Percentiles rank a stretch among this genome's conserved stretches.
Evolutionary conservation across 2,329 filamentous ascomycete species (phyloP).

Genomic region (Fonsecaea pugnacius): DNA sequence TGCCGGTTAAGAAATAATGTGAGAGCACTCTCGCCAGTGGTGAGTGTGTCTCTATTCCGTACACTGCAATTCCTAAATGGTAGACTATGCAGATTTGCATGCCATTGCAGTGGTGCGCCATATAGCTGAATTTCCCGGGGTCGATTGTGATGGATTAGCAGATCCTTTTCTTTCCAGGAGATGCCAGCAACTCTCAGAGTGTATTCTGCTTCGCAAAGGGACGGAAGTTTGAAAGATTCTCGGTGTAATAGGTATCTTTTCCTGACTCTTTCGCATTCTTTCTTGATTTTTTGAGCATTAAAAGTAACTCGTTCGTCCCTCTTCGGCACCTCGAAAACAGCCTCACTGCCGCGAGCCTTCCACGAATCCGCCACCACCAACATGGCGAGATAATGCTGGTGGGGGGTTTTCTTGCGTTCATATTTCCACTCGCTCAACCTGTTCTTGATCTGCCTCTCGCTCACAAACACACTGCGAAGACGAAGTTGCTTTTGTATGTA

Average conservation of each 20-base stretch:
- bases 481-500: slow-evolving; percentile 23
- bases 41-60: not conserved
- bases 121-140: not conserved
- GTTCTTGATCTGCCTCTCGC: slow-evolving; percentile 31
- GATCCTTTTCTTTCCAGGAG: slow-evolving; percentile 4
- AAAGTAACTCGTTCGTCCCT: slow-evolving; percentile 15
- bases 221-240: slow-evolving; percentile 5
- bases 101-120: not conserved
- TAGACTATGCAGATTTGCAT: not conserved
- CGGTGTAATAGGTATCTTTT: slow-evolving; percentile 18
- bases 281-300: slow-evolving; percentile 25
- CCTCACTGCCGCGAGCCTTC: slow-evolving; percentile 4
- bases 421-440: slow-evolving; percentile 32
- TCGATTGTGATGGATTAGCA: not conserved
- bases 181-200: slow-evolving; percentile 18
- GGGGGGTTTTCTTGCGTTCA: slow-evolving; percentile 30
- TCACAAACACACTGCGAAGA: slow-evolving; percentile 22
- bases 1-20: not conserved
- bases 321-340: slow-evolving; percentile 31
- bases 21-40: not conserved
- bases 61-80: not conserved
- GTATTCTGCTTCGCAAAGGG: slow-evolving; percentile 15
- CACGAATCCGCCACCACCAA: slow-evolving; percentile 18
- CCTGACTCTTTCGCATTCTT: slow-evolving; percentile 31
- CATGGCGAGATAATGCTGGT: slow-evolving; percentile 31